Conservation (phyloP, 116 monocot genomes). For the Posidonia oceanica region DNA sequence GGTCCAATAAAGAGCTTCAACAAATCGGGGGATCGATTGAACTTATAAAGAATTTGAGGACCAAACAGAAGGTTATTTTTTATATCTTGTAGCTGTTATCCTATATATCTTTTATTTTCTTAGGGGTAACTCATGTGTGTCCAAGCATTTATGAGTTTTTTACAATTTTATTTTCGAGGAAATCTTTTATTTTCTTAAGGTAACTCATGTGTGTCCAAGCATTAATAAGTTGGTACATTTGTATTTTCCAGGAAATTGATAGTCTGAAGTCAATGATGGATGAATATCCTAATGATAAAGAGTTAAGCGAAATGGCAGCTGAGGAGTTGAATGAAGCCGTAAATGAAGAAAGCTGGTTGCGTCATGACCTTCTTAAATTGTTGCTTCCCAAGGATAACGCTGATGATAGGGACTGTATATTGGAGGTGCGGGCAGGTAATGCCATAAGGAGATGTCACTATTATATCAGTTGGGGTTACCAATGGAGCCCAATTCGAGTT, state of each 20-base stretch:
- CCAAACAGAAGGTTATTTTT: slow-evolving; percentile 46
- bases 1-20: slow-evolving; percentile 73
- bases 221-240: not conserved
- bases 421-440: slow-evolving; percentile 99
- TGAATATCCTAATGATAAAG: slow-evolving; percentile 73
- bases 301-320: slow-evolving; percentile 65
- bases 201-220: not conserved
- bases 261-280: slow-evolving; percentile 51
- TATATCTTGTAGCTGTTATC: not conserved
- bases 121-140: too few relatives aligned
- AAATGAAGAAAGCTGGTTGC: slow-evolving; percentile 56
- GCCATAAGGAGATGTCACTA: not conserved
- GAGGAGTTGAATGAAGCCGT: slow-evolving; percentile 60
- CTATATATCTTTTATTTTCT: not conserved
- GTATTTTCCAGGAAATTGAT: slow-evolving; percentile 61
- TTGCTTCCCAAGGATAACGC: slow-evolving; percentile 97
- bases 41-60: slow-evolving; percentile 53
- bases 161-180: not conserved
- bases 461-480: not conserved
- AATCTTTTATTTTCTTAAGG: not conserved
- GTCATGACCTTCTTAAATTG: slow-evolving; percentile 50
- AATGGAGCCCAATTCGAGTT: not conserved
- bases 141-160: not conserved
- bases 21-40: slow-evolving; percentile 48
- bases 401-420: slow-evolving; percentile 86